Conservation (phyloP, 108 stramenopile genomes). For the Skeletonema costatum region DNA sequence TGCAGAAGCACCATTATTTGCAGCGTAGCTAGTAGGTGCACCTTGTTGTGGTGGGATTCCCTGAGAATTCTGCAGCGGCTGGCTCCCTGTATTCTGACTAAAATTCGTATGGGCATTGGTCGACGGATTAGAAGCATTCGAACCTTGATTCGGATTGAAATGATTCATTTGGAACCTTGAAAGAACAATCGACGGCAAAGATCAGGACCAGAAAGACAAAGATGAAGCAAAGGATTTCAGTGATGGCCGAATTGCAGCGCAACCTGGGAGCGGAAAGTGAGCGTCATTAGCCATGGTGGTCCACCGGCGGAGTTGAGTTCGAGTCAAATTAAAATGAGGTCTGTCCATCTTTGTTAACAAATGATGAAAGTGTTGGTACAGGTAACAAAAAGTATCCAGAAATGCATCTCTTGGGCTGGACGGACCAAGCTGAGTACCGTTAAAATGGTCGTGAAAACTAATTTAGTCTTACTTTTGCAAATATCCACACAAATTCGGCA, state of each 20-base stretch:
- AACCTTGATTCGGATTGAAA: slow-evolving; percentile 1
- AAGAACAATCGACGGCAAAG: background rate
- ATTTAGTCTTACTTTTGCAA: background rate
- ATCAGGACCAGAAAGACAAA: background rate
- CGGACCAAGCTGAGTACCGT: background rate
- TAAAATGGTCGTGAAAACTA: background rate
- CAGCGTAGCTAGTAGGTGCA: background rate
- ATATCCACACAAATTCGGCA: background rate
- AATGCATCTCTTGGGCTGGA: background rate
- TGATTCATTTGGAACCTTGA: background rate
- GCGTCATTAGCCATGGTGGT: background rate
- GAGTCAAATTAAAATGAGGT: background rate
- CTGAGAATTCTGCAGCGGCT: slow-evolving; percentile 1
- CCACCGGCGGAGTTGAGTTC: background rate
- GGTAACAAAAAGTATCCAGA: too few species aligned
- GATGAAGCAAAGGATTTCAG: slow-evolving; percentile 3
- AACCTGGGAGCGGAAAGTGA: background rate
- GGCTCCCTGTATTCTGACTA: background rate
- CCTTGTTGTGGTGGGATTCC: background rate
- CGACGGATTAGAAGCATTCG: background rate
- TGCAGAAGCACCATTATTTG: background rate
- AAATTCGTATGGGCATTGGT: background rate
- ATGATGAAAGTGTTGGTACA: too few species aligned
- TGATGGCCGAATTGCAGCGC: background rate
- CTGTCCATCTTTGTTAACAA: background rate